Base-by-base conservation (phyloP, 1,284 basidiomycete genomes). In the Tilletia indica region DNA sequence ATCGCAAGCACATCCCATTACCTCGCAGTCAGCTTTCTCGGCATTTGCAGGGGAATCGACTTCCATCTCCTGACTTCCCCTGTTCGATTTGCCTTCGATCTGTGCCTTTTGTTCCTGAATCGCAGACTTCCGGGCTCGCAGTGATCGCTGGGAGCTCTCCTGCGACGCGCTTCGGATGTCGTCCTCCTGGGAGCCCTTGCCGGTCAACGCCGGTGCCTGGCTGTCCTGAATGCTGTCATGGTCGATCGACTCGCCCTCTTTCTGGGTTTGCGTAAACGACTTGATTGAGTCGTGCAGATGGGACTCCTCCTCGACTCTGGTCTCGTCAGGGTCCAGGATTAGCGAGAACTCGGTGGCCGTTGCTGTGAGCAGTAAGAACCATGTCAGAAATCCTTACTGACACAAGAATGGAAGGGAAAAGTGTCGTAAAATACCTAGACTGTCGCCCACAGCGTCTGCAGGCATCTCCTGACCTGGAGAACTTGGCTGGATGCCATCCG, bases 1-100 rank as follows among this genome's bases (percentile, higher is more conserved):
- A 38, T 63, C 56, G 36, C 58, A 70, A 36, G 68, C 56, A 70
- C 56, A 66, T 61, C 19, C 25, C 63, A 56, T 68, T 19, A n/a
- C 38, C 36, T 69, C 36, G n/a, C 25, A 45, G 14, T 45, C 42
- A 58, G 12, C 56, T 34, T 25, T 14, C 21, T 31, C 56, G 56
- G 4, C 21, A 14, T 21, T 19, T n/a, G 8, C 25, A 14, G 56
- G 31, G 14, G 9, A 3, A 45, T 45, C 42, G 14, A 47, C 66
- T 49, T 25, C 48, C 48, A 16, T 56, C 2, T 25, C 31, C n/a
- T 69, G 34, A 19, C 49, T 38, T 45, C 12, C 39, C 19, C 61
- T 58, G 34, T n/a, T 56, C 47, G 12, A 16, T 6, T 38, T n/a
- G 42, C 31, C 68, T 34, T 47, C 38, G n/a, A 16, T 11, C 54